These are phyloP conservation scores for Ophiosphaerella narmari DNA, from an alignment of 2,329 filamentous ascomycete species.

Conservation along the genomic window DNA sequence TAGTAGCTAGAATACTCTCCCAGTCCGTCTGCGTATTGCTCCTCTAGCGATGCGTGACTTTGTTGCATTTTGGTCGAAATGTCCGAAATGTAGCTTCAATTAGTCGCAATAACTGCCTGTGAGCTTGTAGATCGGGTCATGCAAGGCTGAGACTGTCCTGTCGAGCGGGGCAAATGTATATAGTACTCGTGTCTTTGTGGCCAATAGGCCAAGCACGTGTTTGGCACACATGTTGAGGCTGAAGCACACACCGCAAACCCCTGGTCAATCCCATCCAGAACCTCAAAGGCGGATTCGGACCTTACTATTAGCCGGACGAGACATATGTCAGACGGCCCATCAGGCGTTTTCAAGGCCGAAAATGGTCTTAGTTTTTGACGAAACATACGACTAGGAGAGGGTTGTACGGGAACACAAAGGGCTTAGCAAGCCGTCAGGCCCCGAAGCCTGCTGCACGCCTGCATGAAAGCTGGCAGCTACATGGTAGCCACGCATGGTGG, in stretches of 20 bases:
- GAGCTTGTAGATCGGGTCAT: neutral
- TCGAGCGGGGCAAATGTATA: slow-evolving; percentile 1
- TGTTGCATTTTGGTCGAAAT: slow-evolving; percentile 7
- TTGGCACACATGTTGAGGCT: slow-evolving; percentile 1
- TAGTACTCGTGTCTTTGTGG: neutral
- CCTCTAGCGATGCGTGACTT: neutral
- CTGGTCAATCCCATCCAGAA: neutral
- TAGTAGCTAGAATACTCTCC: slow-evolving; percentile 11
- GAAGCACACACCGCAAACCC: neutral
- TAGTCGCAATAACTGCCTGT: neutral
- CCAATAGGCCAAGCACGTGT: slow-evolving; percentile 2
- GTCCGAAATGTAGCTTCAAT: neutral
- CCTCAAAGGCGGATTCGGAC: neutral
- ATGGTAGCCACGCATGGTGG: too few species aligned
- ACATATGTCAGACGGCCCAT: neutral
- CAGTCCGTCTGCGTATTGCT: slow-evolving; percentile 11
- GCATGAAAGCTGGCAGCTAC: too few species aligned
- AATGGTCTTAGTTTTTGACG: too few species aligned
- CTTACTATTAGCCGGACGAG: neutral
- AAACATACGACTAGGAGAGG: too few species aligned
- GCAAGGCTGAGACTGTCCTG: neutral
- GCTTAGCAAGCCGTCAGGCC: too few species aligned
- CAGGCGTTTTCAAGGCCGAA: too few species aligned
- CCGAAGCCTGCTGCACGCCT: too few species aligned
- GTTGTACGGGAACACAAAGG: too few species aligned